phyloP scores from a whole-genome alignment of 164 flowering plant species.

The Cinnamomum chago region DNA sequence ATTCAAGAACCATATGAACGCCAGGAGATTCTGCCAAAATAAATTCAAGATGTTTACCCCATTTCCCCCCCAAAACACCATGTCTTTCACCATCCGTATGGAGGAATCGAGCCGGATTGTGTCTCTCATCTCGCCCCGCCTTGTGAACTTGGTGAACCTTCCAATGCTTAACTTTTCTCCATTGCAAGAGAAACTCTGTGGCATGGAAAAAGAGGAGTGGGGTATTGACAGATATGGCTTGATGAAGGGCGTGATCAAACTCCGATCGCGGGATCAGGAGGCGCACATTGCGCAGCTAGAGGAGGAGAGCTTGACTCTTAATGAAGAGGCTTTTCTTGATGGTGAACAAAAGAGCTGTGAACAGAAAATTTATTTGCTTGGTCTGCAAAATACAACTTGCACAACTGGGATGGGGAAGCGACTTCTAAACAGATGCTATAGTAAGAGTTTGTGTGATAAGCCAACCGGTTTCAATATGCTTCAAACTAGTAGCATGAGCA shows the following conservation, averaged over 20 bases:
- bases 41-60: conserved; percentile 65
- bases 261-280: conserved; percentile 74
- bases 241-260: conserved; percentile 87
- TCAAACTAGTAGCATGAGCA: too few relatives aligned
- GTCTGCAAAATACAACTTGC: too few relatives aligned
- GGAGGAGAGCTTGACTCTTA: conserved; percentile 80
- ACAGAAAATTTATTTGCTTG: too few relatives aligned
- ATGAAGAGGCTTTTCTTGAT: conserved; percentile 80
- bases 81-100: conserved; percentile 67
- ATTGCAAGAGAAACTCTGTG: conserved; percentile 71
- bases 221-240: conserved; percentile 97
- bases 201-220: conserved; percentile 95
- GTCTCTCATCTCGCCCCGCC: conserved; percentile 68
- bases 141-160: conserved; percentile 71
- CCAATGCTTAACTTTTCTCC: conserved; percentile 85
- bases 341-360: conserved; percentile 28
- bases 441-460: too few relatives aligned
- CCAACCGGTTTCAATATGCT: too few relatives aligned
- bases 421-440: too few relatives aligned
- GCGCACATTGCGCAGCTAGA: conserved; percentile 82
- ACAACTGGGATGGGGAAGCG: too few relatives aligned
- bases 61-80: conserved; percentile 78
- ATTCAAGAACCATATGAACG: conserved; percentile 65
- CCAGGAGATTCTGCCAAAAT: conserved; percentile 64
- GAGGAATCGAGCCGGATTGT: conserved; percentile 78